A percentile compares a stretch with the other conserved stretches of the same genome.
These are phyloP conservation scores for Pseudogymnoascus sp. DNA, from an alignment of 2,329 filamentous ascomycete species.

Conservation along the genomic window DNA sequence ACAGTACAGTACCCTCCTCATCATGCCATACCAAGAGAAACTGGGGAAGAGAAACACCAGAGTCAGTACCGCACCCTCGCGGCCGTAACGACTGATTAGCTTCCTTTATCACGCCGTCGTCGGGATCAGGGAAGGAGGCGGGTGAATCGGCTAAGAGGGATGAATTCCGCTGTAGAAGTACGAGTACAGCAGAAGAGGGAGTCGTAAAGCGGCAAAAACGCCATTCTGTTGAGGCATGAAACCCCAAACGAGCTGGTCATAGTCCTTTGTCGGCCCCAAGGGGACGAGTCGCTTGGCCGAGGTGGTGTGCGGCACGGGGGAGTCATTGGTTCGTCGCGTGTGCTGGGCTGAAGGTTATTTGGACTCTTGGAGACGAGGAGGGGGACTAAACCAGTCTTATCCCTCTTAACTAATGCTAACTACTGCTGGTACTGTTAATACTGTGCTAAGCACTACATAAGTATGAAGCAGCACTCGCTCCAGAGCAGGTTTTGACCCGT, in stretches of 20 bases:
- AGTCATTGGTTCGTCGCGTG: background rate
- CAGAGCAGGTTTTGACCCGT: background rate
- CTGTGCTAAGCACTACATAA: background rate
- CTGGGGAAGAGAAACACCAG: background rate
- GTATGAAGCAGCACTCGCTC: background rate
- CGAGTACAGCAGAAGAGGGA: background rate
- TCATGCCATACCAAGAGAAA: background rate
- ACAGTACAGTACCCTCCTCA: background rate
- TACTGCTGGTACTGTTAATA: background rate
- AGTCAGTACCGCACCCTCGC: background rate
- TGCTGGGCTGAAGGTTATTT: background rate
- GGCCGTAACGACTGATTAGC: background rate
- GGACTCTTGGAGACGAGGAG: background rate
- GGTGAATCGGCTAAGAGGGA: background rate
- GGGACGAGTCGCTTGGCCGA: background rate
- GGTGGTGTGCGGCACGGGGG: background rate
- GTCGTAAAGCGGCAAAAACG: background rate
- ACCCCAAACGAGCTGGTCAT: background rate
- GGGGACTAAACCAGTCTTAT: background rate
- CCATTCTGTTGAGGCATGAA: background rate
- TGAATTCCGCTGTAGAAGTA: background rate
- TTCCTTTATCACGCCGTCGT: background rate
- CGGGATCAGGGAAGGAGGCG: background rate
- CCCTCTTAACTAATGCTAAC: background rate
- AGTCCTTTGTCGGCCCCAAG: background rate